Evolutionary conservation across 2,329 filamentous ascomycete species (phyloP), one percentile per base, ranked within the genome.

Genomic region (Apiospora malaysiana): DNA sequence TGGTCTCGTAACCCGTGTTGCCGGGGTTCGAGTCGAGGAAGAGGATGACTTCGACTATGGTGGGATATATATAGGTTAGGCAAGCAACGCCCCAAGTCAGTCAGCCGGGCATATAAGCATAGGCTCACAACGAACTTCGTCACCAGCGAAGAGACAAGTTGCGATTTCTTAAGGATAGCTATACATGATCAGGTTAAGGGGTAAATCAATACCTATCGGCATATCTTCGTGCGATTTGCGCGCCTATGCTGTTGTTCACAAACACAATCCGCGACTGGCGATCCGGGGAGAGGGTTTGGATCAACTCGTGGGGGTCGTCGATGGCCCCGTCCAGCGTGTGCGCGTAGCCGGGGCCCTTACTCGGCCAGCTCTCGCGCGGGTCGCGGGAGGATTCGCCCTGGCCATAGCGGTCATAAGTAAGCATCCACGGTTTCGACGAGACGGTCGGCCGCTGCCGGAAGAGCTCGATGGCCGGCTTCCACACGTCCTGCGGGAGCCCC

Each of bases 11-110:
- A 74, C 90, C 85, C 0, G 84, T 84, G 75, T 90, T 88, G 16
- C 88, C 86, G 76, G 90, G 85, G 72, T 88, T 86, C 43, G 85
- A 88, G 75, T 90, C 88, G 0, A 90, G 84, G 14, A 90, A 83
- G 1, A 90, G 49, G 4, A 86, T 78, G 0, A 81, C 87, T 0
- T 81, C 80, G 0, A 88, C 84, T 0, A 79, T 81, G 2, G 82
- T 81, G 0, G 85, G 83, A 68, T 88, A 83, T 1, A 78, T 76
- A 49, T 32, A 32, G 3, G 6, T 32, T 32, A 32, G 32, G 32
- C 32, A 47, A n/a, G 40, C 40, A 9, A 14, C 40, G 4, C 40
- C 40, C 40, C 4, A 42, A 42, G 6, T 32, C 3, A 6, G 32
- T 14, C 40, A 42, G 40, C 10, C 37, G 10, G 37, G 37, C 40